Base-by-base conservation (phyloP, 78 protist genomes). In the Emiliania huxleyi region DNA sequence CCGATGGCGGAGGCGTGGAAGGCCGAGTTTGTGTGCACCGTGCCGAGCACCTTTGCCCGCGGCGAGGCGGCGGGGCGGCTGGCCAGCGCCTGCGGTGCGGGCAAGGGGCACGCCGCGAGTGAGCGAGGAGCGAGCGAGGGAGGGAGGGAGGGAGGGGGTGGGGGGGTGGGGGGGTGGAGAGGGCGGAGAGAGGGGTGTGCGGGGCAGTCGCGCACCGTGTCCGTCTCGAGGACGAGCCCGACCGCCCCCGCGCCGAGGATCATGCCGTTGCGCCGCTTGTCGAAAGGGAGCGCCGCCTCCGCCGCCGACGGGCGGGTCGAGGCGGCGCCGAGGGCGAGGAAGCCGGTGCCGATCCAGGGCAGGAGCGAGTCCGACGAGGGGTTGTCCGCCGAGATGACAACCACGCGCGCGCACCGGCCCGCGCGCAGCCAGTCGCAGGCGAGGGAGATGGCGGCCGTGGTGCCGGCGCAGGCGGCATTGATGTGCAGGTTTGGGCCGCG, bases 301-400 rank as follows among this genome's bases (percentile, higher is more conserved):
- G 8, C 89, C 21, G 45, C 89, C 5, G 2, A 1, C 21, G 89
- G 62, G 12, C 21, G 2, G 26, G 40, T 81, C 56, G 56, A 44
- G 38, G 89, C 89, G 38, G 89, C 89, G 55, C 89, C 89, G 62
- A 81, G 55, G 35, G 89, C 89, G 40, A 81, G 89, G 89, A 81
- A 81, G 37, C 89, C 89, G 42, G 19, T 81, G 49, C 89, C 89
- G 6, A 81, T 21, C 62, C 56, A 81, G 0, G 89, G 89, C 62
- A 81, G n/a, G 25, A 45, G 12, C 37, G 43, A 0, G 62, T 23
- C 62, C 0, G 89, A 44, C 37, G 56, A 26, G 2, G 89, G 89
- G 89, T 45, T 44, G 55, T 81, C 89, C 37, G 62, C 89, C 4
- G 62, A 44, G 56, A 81, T 81, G 38, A 81, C 89, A 40, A 81